phyloP scores from a whole-genome alignment of 2,329 filamentous ascomycete genomes.

The Pseudomassariella vexata region DNA sequence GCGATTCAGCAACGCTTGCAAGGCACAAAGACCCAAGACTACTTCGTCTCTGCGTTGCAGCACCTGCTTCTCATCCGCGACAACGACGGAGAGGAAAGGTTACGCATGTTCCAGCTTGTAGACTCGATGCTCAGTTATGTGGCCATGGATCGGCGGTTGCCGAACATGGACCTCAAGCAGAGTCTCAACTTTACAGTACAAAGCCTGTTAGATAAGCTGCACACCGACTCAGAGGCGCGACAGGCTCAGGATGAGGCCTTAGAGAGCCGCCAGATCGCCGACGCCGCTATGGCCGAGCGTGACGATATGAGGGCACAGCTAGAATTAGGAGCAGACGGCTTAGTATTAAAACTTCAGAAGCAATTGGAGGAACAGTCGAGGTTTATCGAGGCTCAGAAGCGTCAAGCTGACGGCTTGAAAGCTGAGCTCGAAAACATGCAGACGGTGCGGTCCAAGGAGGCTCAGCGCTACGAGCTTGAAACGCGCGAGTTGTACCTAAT shows the following conservation, averaged over 20 bases:
- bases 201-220: constrained; percentile 87
- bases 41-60: constrained; percentile 92
- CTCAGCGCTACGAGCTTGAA: constrained; percentile 92
- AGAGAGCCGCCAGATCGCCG: constrained; percentile 86
- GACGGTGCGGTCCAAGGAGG: constrained; percentile 78
- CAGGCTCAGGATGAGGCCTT: constrained; percentile 88
- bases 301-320: constrained; percentile 90
- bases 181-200: constrained; percentile 97
- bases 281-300: constrained; percentile 90
- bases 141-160: constrained; percentile 91
- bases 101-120: constrained; percentile 95
- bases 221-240: constrained; percentile 91
- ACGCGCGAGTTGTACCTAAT: constrained; percentile 96
- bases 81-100: constrained; percentile 83
- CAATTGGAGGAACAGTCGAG: constrained; percentile 89
- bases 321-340: constrained; percentile 84
- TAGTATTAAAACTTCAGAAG: constrained; percentile 88
- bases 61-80: constrained; percentile 90
- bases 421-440: constrained; percentile 85
- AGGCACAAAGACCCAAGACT: constrained; percentile 83
- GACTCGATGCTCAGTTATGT: constrained; percentile 99
- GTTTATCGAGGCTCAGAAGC: constrained; percentile 81
- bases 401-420: constrained; percentile 83
- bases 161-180: constrained; percentile 97
- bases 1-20: constrained; percentile 82